A percentile compares a stretch with the other conserved stretches of the same genome.
phyloP scores from a whole-genome alignment of 208 protist species.

The Leishmania tarentolae region DNA sequence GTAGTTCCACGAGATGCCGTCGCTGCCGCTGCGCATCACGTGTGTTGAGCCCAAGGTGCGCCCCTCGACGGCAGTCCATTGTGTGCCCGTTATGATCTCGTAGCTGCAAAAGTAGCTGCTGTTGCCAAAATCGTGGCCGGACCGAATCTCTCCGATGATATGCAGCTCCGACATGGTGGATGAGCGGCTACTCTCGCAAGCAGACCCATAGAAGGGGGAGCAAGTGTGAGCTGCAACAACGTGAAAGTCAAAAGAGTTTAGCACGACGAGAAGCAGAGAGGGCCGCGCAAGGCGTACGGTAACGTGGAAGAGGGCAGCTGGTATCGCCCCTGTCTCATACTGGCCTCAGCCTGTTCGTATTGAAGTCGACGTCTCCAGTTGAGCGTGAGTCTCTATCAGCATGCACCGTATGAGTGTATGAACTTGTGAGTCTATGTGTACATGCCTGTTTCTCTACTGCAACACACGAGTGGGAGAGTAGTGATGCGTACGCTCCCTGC shows the following conservation, averaged over 20 bases:
- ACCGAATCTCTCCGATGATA: conserved; percentile 81
- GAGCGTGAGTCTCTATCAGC: not conserved
- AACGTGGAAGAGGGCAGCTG: not conserved
- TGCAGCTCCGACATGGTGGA: conserved; percentile 76
- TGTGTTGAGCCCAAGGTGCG: conserved; percentile 79
- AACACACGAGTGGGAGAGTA: not conserved
- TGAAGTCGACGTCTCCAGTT: not conserved
- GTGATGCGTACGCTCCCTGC: not conserved
- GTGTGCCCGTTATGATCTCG: conserved; percentile 71
- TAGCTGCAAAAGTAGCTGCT: conserved; percentile 83
- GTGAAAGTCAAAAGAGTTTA: not conserved
- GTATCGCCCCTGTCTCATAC: not conserved
- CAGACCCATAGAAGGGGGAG: not conserved
- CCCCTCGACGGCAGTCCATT: conserved; percentile 80
- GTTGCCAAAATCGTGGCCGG: conserved; percentile 65
- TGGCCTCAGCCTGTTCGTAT: not conserved
- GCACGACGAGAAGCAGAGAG: not conserved
- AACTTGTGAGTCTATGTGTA: conserved; percentile 5
- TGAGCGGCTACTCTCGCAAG: not conserved
- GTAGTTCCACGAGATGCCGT: conserved; percentile 72
- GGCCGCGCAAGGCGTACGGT: not conserved
- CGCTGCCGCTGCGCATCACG: conserved; percentile 62
- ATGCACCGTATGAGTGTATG: not conserved
- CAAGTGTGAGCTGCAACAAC: not conserved
- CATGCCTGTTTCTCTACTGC: not conserved